These are phyloP conservation scores for Kappamyces sp. DNA, from an alignment of 192 early-diverging fungal species.

Conservation along the genomic window DNA sequence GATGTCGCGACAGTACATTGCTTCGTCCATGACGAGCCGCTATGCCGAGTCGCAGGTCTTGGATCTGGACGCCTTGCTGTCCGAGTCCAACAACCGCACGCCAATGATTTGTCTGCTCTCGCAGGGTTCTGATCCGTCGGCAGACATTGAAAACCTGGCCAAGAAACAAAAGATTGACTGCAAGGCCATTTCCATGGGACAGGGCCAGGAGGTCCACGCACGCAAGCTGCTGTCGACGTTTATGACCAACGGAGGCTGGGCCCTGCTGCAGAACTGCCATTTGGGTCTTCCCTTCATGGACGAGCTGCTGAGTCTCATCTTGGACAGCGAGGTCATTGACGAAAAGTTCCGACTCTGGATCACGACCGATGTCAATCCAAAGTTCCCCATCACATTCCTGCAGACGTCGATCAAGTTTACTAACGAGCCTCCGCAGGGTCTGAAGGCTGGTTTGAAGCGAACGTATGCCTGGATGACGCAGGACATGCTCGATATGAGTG, in stretches of 20 bases:
- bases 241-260: constrained; percentile 62
- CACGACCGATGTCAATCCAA: constrained; percentile 51
- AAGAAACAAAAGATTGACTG: constrained; percentile 63
- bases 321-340: constrained; percentile 51
- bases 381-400: constrained; percentile 62
- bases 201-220: constrained; percentile 63
- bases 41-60: constrained; percentile 64
- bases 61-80: constrained; percentile 53
- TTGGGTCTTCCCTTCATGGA: constrained; percentile 63
- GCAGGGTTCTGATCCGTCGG: constrained; percentile 55
- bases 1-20: constrained; percentile 63
- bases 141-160: constrained; percentile 58
- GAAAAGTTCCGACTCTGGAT: constrained; percentile 66
- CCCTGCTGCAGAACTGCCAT: constrained; percentile 60
- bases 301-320: constrained; percentile 48
- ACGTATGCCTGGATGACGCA: constrained; percentile 65
- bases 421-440: constrained; percentile 61
- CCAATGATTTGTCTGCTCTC: constrained; percentile 65
- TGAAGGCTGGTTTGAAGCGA: constrained; percentile 60
- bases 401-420: constrained; percentile 64
- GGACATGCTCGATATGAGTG: constrained; percentile 63
- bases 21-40: constrained; percentile 35
- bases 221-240: constrained; percentile 52
- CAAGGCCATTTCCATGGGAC: constrained; percentile 66
- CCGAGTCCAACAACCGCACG: constrained; percentile 54